Evolutionary conservation across 2,329 filamentous ascomycete species (phyloP), one percentile per base, ranked within the genome.

Genomic region (Paraphaeosphaeria minitans): DNA sequence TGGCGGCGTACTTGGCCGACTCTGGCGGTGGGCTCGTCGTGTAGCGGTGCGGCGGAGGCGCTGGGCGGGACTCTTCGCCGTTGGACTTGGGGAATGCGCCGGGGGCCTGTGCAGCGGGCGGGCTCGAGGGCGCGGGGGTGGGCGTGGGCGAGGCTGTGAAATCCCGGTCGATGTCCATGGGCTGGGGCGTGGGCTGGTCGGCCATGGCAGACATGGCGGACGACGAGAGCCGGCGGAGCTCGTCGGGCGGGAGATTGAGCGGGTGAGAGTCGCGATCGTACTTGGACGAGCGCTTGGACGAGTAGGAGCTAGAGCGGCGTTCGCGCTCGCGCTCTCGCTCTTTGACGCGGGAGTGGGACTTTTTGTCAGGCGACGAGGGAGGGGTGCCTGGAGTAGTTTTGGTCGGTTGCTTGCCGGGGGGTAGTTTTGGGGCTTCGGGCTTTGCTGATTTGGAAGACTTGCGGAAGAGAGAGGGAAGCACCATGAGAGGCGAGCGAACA

Each of bases 201-300:
- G 63, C 71, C 71, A 77, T 76, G 71, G 80, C 83, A 64, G 88
- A 89, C 62, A 92, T 83, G 67, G 84, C 84, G 48, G 89, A 91
- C 55, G 90, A 79, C 50, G 89, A 92, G 58, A 91, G 79, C 62
- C 91, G 87, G 77, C 91, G 90, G 71, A 92, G 86, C 83, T 97
- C 89, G 81, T 97, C 93, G 48, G 93, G 93, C 2, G 90, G 92
- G 22, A 96, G 86, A 73, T 97, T 97, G 53, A 97, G 85, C 41
- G 94, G 94, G 77, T 97, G 93, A 2, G 87, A 89, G 75, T 94
- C 86, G 64, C 83, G 83, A 74, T 91, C 88, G 71, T 75, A 75
- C 62, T 68, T 71, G 71, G 77, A 75, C 63, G 77, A 75, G 60
- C 72, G 74, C 66, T 68, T 71, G 60, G 67, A 71, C 54, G 72